phyloP scores from a whole-genome alignment of 352 stramenopile species.

The Pythium brassicae region DNA sequence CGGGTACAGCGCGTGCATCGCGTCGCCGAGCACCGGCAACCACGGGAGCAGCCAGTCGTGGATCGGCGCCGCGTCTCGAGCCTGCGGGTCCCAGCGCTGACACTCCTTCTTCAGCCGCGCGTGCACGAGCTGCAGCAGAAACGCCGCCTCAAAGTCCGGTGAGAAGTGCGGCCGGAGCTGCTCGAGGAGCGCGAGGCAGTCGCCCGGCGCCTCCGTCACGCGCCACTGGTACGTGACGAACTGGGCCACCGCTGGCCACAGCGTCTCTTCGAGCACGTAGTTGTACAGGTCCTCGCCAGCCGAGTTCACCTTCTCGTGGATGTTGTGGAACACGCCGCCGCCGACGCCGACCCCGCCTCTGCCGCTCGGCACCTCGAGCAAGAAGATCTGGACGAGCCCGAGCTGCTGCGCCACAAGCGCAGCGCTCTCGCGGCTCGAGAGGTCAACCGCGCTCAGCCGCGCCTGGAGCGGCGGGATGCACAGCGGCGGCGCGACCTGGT shows the following conservation, averaged over 20 bases:
- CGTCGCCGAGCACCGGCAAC: constrained; percentile 34
- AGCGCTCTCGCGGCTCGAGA: constrained; percentile 16
- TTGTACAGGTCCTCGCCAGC: constrained; percentile 73
- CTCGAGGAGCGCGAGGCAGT: constrained; percentile 40
- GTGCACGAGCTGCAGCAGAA: constrained; percentile 64
- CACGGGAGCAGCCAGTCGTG: constrained; percentile 82
- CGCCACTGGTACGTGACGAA: constrained; percentile 69
- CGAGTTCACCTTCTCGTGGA: constrained; percentile 55
- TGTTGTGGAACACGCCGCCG: constrained; percentile 47
- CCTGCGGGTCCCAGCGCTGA: constrained; percentile 46
- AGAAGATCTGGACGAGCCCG: constrained; percentile 49
- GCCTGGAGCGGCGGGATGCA: constrained; percentile 55
- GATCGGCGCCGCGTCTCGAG: constrained; percentile 37
- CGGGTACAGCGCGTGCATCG: constrained; percentile 52
- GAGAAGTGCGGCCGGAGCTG: constrained; percentile 54
- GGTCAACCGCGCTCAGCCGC: constrained; percentile 32
- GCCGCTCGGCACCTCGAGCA: constrained; percentile 35
- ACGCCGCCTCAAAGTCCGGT: constrained; percentile 36
- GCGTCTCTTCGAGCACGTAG: constrained; percentile 65
- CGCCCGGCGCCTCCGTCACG: constrained; percentile 24
- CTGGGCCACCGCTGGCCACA: constrained; percentile 67
- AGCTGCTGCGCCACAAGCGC: constrained; percentile 36
- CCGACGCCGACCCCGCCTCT: not conserved
- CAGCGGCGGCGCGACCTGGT: constrained; percentile 66
- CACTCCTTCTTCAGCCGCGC: constrained; percentile 70